phyloP scores from a whole-genome alignment of 2,329 filamentous ascomycete genomes.

The Aureobasidium sp. region DNA sequence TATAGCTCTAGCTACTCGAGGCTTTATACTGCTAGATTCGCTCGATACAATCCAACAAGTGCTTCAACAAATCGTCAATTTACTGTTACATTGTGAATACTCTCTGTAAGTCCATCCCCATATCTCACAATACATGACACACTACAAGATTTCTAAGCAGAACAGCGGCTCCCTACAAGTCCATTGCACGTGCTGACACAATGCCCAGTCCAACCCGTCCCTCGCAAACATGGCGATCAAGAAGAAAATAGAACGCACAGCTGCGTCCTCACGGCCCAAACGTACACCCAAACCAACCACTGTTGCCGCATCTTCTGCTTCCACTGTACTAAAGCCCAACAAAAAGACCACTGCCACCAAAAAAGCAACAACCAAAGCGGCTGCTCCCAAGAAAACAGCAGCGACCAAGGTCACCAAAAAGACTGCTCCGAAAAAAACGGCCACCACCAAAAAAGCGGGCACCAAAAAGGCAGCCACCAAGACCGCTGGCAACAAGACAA shows the following conservation, averaged over 20 bases:
- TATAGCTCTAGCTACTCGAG: not conserved
- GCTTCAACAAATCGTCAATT: not conserved
- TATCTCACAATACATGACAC: not conserved
- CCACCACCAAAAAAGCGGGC: not conserved
- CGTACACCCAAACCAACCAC: not conserved
- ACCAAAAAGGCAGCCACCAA: not conserved
- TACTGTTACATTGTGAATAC: not conserved
- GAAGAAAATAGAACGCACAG: not conserved
- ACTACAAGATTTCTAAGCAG: too few species aligned
- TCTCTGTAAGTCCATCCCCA: not conserved
- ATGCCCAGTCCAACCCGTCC: not conserved
- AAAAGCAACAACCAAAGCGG: conserved; percentile 17
- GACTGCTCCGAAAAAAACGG: conserved; percentile 1
- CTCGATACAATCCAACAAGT: not conserved
- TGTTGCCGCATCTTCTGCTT: not conserved
- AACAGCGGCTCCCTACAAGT: not conserved
- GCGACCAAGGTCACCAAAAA: conserved; percentile 1
- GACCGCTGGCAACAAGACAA: not conserved
- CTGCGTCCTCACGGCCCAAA: not conserved
- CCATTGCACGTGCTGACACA: not conserved
- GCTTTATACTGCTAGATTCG: conserved; percentile 1
- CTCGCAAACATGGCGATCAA: not conserved
- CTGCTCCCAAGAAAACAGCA: conserved; percentile 13
- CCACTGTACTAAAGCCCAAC: not conserved
- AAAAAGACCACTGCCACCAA: conserved; percentile 10